Percentiles rank a stretch among this genome's conserved stretches.
Evolutionary conservation across 768 basidiomycete species (phyloP).

Genomic region (Scleroderma bovista): DNA sequence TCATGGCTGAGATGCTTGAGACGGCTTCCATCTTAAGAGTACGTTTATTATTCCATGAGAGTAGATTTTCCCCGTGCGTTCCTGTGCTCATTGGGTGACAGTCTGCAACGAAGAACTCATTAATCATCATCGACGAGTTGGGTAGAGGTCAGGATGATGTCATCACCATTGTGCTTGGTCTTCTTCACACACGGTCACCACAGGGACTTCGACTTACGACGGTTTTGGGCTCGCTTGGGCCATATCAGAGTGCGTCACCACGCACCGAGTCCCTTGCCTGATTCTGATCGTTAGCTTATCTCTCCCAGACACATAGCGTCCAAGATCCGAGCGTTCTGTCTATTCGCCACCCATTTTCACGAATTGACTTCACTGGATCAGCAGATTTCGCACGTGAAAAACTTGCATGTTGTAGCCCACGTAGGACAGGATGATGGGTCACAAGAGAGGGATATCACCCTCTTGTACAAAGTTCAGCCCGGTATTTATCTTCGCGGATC

Average conservation of each 20-base stretch:
- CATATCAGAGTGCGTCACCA: slow-evolving; percentile 77
- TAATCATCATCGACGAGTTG: slow-evolving; percentile 97
- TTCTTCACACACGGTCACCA: slow-evolving; percentile 7
- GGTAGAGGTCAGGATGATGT: slow-evolving; percentile 58
- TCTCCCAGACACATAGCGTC: slow-evolving; percentile 80
- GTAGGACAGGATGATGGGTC: slow-evolving; percentile 50
- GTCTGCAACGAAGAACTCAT: slow-evolving; percentile 88
- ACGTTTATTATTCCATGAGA: slow-evolving; percentile 15
- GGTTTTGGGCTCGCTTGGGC: slow-evolving; percentile 99
- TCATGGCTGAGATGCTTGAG: slow-evolving; percentile 99
- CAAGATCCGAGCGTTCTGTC: slow-evolving; percentile 86
- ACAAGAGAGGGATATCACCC: slow-evolving; percentile 71
- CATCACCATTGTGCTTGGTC: neutral
- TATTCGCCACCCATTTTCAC: slow-evolving; percentile 98
- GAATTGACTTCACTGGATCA: slow-evolving; percentile 91
- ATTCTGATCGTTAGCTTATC: neutral
- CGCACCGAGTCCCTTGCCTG: neutral
- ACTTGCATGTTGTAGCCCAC: slow-evolving; percentile 93
- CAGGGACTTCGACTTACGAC: slow-evolving; percentile 94
- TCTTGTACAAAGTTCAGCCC: slow-evolving; percentile 69
- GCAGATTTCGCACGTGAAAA: slow-evolving; percentile 82
- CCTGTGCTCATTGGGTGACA: slow-evolving; percentile 23
- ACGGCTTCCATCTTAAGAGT: slow-evolving; percentile 92
- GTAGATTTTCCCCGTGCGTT: neutral
- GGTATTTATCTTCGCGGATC: slow-evolving; percentile 40